phyloP scores from a whole-genome alignment of 352 stramenopile species.

The Phytophthora chlamydospora region DNA sequence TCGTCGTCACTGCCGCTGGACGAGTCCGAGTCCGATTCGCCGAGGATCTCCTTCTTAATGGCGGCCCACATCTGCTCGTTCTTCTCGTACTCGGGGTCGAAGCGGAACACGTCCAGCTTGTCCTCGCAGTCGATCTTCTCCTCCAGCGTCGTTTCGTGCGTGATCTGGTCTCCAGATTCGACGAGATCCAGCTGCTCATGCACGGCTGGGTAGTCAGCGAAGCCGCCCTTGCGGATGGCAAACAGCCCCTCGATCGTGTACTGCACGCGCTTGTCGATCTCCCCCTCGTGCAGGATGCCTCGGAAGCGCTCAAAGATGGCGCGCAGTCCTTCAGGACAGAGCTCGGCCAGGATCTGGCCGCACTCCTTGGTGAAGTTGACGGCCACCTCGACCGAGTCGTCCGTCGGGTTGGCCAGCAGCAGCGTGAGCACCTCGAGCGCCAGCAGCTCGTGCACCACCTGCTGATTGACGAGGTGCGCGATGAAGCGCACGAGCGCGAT shows the following conservation, averaged over 20 bases:
- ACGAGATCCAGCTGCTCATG: constrained; percentile 97
- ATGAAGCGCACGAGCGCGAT: constrained; percentile 97
- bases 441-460: constrained; percentile 97
- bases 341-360: constrained; percentile 87
- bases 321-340: constrained; percentile 91
- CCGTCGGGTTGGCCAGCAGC: constrained; percentile 96
- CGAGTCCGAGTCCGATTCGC: constrained; percentile 89
- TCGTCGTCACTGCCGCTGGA: constrained; percentile 63
- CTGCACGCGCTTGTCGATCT: constrained; percentile 97
- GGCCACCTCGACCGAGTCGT: constrained; percentile 98
- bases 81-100: constrained; percentile 95
- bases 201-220: constrained; percentile 95
- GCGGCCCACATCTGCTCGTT: constrained; percentile 96
- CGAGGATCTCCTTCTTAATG: constrained; percentile 97
- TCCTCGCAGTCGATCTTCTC: constrained; percentile 97
- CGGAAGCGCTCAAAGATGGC: constrained; percentile 98
- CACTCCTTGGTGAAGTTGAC: constrained; percentile 98
- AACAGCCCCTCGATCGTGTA: constrained; percentile 99
- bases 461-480: constrained; percentile 98
- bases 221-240: constrained; percentile 95
- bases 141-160: constrained; percentile 96
- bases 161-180: constrained; percentile 99
- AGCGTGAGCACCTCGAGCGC: constrained; percentile 97
- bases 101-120: constrained; percentile 95
- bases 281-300: constrained; percentile 96